Conservation (phyloP, 2,329 filamentous ascomycete genomes). For the Shiraia bambusicola region DNA sequence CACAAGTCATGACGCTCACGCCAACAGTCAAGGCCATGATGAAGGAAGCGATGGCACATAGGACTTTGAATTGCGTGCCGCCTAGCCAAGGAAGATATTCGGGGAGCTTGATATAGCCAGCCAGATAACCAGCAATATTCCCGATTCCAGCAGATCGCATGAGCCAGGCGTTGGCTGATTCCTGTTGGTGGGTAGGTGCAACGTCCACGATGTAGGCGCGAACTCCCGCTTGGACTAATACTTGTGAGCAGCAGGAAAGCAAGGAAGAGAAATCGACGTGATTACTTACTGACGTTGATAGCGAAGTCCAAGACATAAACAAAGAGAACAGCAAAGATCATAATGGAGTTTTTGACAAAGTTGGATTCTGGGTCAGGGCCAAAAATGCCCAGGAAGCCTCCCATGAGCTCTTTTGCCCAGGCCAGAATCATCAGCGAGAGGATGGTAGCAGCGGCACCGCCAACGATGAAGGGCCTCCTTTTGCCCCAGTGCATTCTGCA, state of each 20-base stretch:
- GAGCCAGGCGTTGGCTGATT: constrained; percentile 91
- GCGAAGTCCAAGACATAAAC: constrained; percentile 92
- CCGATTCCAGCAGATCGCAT: constrained; percentile 82
- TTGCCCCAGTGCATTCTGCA: constrained; percentile 52
- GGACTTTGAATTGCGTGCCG: constrained; percentile 86
- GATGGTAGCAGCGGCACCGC: constrained; percentile 52
- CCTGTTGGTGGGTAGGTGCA: constrained; percentile 88
- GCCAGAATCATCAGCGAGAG: constrained; percentile 53
- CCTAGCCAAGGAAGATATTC: constrained; percentile 76
- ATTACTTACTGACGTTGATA: constrained; percentile 76
- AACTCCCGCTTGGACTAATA: constrained; percentile 81
- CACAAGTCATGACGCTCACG: constrained; percentile 68
- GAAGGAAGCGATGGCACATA: constrained; percentile 81
- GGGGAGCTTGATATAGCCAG: constrained; percentile 80
- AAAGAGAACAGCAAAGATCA: constrained; percentile 78
- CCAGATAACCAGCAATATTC: constrained; percentile 87
- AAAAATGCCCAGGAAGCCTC: constrained; percentile 67
- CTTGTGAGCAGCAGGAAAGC: constrained; percentile 6
- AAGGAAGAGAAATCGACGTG: neutral
- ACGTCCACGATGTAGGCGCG: constrained; percentile 93
- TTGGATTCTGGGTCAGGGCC: constrained; percentile 67
- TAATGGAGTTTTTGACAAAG: constrained; percentile 65
- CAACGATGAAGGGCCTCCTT: constrained; percentile 55
- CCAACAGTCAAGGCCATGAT: constrained; percentile 68
- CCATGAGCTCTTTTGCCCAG: constrained; percentile 59